phyloP scores from a whole-genome alignment of 2,329 filamentous ascomycete species.

The Apiospora phragmitis region DNA sequence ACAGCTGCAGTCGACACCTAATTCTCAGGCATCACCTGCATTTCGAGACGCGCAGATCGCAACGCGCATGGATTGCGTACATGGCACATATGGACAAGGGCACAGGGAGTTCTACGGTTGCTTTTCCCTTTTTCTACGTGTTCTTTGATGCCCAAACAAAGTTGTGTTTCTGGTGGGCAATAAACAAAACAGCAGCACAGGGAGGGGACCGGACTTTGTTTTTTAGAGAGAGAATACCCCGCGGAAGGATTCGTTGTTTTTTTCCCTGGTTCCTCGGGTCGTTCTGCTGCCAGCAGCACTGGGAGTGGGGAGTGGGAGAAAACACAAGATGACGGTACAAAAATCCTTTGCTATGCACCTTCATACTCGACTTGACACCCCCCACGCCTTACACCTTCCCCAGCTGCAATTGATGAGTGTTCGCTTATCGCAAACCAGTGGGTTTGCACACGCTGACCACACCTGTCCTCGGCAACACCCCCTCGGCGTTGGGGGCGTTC shows the following conservation, averaged over 20 bases:
- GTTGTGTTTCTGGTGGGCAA: neutral
- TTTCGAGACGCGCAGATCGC: slow-evolving; percentile 1
- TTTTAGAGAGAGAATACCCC: slow-evolving; percentile 16
- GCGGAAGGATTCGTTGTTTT: slow-evolving; percentile 19
- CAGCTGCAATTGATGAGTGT: slow-evolving; percentile 15
- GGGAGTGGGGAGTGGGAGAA: neutral
- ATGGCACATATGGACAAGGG: neutral
- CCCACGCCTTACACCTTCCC: neutral
- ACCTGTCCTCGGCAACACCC: neutral
- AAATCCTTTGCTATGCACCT: neutral
- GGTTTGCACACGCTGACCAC: neutral
- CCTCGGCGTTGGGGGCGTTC: neutral
- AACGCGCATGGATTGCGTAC: neutral
- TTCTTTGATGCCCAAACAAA: neutral
- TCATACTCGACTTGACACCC: neutral
- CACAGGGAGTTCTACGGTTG: neutral
- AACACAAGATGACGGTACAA: neutral
- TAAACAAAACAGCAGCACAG: neutral
- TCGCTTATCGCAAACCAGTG: neutral
- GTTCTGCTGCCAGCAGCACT: neutral
- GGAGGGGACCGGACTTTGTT: neutral
- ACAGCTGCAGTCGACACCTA: neutral
- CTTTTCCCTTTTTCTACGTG: neutral
- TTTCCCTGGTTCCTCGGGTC: neutral
- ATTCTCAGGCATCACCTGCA: neutral